A percentile compares a stretch with the other conserved stretches of the same genome.
Evolutionary conservation across 352 stramenopile species (phyloP).

Genomic region (Poterioochromonas sp.): DNA sequence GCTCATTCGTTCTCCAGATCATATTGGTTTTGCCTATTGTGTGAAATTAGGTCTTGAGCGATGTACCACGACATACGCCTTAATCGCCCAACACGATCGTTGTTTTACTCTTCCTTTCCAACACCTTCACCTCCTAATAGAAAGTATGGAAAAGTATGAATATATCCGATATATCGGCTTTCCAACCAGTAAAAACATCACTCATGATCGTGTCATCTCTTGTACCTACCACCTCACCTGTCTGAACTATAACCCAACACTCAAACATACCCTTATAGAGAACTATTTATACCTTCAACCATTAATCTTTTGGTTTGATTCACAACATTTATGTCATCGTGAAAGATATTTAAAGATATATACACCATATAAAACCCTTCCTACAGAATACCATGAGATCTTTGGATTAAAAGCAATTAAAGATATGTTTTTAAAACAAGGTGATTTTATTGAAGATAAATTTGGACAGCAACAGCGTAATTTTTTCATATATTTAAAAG

Average conservation of each 20-base stretch:
- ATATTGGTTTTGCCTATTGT: background rate
- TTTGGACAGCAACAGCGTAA: conserved; percentile 28
- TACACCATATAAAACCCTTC: conserved; percentile 9
- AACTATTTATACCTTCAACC: background rate
- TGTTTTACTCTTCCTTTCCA: conserved; percentile 6
- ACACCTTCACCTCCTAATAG: background rate
- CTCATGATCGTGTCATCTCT: background rate
- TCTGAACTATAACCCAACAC: background rate
- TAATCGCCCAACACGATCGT: conserved; percentile 25
- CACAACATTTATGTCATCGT: conserved; percentile 23
- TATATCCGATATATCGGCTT: conserved; percentile 32
- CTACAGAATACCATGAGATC: background rate
- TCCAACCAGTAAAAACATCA: background rate
- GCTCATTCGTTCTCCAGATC: background rate
- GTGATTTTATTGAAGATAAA: conserved; percentile 32
- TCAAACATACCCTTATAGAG: background rate
- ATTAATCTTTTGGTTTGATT: conserved; percentile 35
- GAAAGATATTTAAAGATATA: conserved; percentile 28
- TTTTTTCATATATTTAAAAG: background rate
- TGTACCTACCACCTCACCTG: background rate
- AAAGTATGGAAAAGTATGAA: background rate
- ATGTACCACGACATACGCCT: background rate
- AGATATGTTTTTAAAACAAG: background rate
- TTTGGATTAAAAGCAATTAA: background rate
- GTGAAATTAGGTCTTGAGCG: conserved; percentile 9